Percentiles rank a stretch among this genome's conserved stretches.
phyloP scores from a whole-genome alignment of 495 filamentous ascomycete species.

The Aspergillus nidulans region DNA sequence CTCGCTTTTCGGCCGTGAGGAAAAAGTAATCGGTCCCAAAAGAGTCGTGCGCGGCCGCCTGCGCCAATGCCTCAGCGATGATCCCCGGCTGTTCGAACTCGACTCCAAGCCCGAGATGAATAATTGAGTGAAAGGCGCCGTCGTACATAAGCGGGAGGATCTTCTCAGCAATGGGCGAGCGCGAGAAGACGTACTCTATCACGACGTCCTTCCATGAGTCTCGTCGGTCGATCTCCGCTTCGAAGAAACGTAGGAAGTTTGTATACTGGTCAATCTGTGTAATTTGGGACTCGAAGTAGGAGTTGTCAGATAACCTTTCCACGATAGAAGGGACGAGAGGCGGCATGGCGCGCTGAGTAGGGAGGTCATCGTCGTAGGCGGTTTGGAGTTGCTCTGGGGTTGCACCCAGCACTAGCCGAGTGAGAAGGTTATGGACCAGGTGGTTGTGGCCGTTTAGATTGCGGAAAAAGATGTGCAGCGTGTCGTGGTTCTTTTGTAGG shows the following conservation, averaged over 20 bases:
- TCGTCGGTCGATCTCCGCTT: constrained; percentile 23
- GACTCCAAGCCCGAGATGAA: constrained; percentile 37
- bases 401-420: constrained; percentile 22
- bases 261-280: constrained; percentile 20
- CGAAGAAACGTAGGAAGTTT: constrained; percentile 33
- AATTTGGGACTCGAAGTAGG: constrained; percentile 17
- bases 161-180: constrained; percentile 20
- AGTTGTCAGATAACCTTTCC: constrained; percentile 15
- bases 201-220: constrained; percentile 24
- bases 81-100: constrained; percentile 35
- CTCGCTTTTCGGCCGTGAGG: constrained; percentile 12
- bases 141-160: constrained; percentile 27
- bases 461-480: constrained; percentile 8
- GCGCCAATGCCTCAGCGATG: constrained; percentile 34
- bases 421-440: constrained; percentile 26
- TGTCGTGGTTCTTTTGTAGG: not conserved
- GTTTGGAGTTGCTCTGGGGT: constrained; percentile 7
- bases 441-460: constrained; percentile 19
- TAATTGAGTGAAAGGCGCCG: constrained; percentile 32
- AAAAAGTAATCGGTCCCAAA: constrained; percentile 13
- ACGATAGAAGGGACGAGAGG: constrained; percentile 18
- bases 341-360: constrained; percentile 22
- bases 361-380: constrained; percentile 1
- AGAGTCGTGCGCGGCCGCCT: constrained; percentile 28
- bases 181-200: constrained; percentile 26